A percentile compares a stretch with the other conserved stretches of the same genome.
phyloP scores from a whole-genome alignment of 495 filamentous ascomycete genomes.

The Talaromyces ruber region DNA sequence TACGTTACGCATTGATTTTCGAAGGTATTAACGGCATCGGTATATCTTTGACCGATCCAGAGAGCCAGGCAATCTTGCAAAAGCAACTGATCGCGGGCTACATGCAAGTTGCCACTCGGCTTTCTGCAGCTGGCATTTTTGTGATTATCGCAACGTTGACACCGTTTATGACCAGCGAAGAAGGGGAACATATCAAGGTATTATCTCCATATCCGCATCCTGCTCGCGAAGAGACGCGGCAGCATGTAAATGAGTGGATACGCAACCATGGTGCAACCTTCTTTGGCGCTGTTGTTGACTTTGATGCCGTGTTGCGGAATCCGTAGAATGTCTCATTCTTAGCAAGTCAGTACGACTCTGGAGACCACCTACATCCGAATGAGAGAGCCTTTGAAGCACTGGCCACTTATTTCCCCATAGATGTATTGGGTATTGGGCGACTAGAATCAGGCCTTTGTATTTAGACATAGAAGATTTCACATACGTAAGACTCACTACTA shows the following conservation, averaged over 20 bases:
- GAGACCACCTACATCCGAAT: constrained; percentile 67
- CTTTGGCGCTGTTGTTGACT: constrained; percentile 17
- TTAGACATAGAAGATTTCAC: background rate
- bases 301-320: constrained; percentile 52
- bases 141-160: constrained; percentile 62
- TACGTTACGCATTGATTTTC: constrained; percentile 59
- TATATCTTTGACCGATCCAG: constrained; percentile 31
- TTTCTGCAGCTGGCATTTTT: constrained; percentile 47
- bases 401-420: constrained; percentile 51
- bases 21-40: constrained; percentile 72
- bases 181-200: constrained; percentile 3
- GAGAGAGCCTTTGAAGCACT: constrained; percentile 53
- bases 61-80: constrained; percentile 40
- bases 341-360: constrained; percentile 47
- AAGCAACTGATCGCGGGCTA: constrained; percentile 47
- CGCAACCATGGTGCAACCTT: constrained; percentile 28
- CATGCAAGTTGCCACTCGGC: constrained; percentile 45
- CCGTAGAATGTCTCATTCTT: constrained; percentile 33
- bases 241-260: constrained; percentile 57
- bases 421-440: constrained; percentile 34
- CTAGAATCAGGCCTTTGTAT: background rate
- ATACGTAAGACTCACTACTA: background rate
- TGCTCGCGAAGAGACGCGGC: constrained; percentile 46
- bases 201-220: constrained; percentile 43
- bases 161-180: constrained; percentile 43